phyloP scores from a whole-genome alignment of 441 rosid genomes.

The Manihot esculenta region DNA sequence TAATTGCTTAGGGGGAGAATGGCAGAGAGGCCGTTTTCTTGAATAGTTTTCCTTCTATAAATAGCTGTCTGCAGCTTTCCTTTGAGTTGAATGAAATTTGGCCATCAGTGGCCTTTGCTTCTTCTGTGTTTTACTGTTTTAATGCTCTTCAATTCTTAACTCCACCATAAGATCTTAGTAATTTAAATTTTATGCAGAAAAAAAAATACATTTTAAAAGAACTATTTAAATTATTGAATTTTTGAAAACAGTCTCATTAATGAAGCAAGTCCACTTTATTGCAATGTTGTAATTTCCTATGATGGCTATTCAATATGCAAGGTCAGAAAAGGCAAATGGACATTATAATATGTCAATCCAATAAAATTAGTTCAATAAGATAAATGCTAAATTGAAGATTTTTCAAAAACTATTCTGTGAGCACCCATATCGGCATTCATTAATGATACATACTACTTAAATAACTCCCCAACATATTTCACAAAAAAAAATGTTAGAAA shows the following conservation, averaged over 20 bases:
- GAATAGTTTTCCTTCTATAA: too few relatives aligned
- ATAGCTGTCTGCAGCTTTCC: too few relatives aligned
- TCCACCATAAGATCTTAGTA: not conserved
- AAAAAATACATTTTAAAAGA: not conserved
- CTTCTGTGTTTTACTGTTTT: too few relatives aligned
- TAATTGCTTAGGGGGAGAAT: too few relatives aligned
- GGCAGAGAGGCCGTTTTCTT: too few relatives aligned
- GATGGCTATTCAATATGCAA: not conserved
- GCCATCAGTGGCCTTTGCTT: too few relatives aligned
- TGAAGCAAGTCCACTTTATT: not conserved
- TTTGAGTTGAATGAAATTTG: too few relatives aligned
- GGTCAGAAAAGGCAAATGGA: not conserved
- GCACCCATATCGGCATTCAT: not conserved
- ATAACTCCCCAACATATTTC: not conserved
- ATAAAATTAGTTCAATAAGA: not conserved
- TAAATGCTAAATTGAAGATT: not conserved
- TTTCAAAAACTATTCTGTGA: not conserved
- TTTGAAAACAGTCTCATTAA: too few relatives aligned
- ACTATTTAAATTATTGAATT: too few relatives aligned
- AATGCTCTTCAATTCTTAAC: too few relatives aligned
- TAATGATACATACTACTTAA: not conserved
- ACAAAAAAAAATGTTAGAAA: constrained; percentile 12
- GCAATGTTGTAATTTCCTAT: not conserved
- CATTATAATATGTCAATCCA: not conserved
- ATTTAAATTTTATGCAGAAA: not conserved